Base-by-base conservation (phyloP, 495 filamentous ascomycete genomes). In the Trichoderma virens region DNA sequence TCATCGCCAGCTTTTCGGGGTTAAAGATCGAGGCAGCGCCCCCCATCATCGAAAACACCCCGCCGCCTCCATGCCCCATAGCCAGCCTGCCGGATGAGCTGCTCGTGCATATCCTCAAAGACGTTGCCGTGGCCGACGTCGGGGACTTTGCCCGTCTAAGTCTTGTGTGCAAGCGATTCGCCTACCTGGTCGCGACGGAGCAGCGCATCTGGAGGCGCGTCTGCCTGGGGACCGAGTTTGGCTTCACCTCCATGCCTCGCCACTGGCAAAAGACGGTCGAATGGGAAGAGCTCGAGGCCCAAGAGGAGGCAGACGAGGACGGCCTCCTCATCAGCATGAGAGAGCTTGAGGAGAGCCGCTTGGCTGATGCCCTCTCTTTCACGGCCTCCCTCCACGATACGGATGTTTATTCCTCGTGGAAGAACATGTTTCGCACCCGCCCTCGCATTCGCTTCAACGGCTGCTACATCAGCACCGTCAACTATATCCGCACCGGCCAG, bases 381-480 rank as follows among this genome's bases (percentile, higher is more conserved):
- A 81, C 79, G 1, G 60, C 70, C 38, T 67, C 76, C 5, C 66
- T 84, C 8, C 71, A 80, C 61, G 70, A 71, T n/a, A 66, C 70
- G 6, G 72, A 78, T 51, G 82, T 83, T 67, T 61, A 64, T 2
- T 76, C 68, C 30, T 86, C 74, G 23, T 89, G 84, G 80, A 78
- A 80, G 62, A 69, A 71, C 59, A 91, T 97, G 78, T 94, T 97
- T 75, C 88, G 89, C 18, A 73, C 76, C 0, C 90, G 91, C 3
- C 93, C 94, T 1, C 87, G 94, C 35, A 82, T 98, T 64, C 91
- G 94, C 31, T 98, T 94, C 76, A 92, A 92, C 66, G 94, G 94
- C 16, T 87, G 90, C 73, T 98, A 98, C 78, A 98, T 98, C 75
- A 88, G 84, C 74, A 98, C 94, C 0, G 91, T 96, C 59, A 98